Evolutionary conservation across 129 eudicot genomes (phyloP).

Genomic region (Flaveria sonorensis): DNA sequence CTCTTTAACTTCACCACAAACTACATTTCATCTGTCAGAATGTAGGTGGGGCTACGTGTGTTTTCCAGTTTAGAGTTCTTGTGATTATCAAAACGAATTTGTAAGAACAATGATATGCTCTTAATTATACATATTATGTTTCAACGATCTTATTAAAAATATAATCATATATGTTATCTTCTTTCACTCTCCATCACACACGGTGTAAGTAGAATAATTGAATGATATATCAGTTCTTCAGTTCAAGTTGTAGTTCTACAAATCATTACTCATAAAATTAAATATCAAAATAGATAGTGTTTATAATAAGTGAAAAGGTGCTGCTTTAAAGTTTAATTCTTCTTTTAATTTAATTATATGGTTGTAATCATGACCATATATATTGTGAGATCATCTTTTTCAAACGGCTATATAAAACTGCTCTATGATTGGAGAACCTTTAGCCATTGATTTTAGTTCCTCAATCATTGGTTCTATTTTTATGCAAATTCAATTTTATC

Average conservation of each 20-base stretch:
- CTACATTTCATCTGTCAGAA: too few relatives aligned
- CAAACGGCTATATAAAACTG: slow-evolving; percentile 39
- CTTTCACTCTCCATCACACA: not conserved
- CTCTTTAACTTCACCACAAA: too few relatives aligned
- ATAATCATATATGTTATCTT: too few relatives aligned
- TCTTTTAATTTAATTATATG: slow-evolving; percentile 18
- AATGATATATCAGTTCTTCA: not conserved
- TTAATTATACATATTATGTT: too few relatives aligned
- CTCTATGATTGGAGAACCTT: slow-evolving; percentile 43
- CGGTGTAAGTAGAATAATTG: not conserved
- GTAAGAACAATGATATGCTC: too few relatives aligned
- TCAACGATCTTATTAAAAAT: too few relatives aligned
- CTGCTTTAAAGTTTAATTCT: slow-evolving; percentile 15
- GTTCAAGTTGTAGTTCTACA: not conserved
- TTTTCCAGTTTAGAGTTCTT: too few relatives aligned
- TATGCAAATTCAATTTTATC: not conserved
- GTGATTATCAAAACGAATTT: too few relatives aligned
- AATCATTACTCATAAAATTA: not conserved
- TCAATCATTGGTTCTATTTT: slow-evolving; percentile 37
- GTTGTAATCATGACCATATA: slow-evolving; percentile 40
- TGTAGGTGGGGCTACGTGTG: too few relatives aligned
- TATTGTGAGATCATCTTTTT: slow-evolving; percentile 29
- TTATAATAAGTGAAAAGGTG: not conserved
- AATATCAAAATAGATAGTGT: not conserved
- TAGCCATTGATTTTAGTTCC: slow-evolving; percentile 45